These are phyloP conservation scores for Raphanus raphanistrum DNA, from an alignment of 345 rosid species.

Conservation along the genomic window DNA sequence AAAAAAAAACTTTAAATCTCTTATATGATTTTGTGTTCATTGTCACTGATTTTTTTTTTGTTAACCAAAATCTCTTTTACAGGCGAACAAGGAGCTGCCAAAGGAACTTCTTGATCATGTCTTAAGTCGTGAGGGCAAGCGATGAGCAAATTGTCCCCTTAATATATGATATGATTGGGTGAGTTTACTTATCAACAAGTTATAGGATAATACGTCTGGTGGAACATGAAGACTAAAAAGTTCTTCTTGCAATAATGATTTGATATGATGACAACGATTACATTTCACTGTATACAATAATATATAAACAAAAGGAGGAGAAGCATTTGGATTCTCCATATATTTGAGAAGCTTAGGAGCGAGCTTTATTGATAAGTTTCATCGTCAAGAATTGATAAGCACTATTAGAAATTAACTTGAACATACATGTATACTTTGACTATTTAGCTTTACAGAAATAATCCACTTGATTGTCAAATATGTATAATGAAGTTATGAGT, in stretches of 20 bases:
- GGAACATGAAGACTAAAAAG: slow-evolving; percentile 9
- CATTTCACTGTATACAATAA: slow-evolving; percentile 14
- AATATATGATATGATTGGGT: slow-evolving; percentile 5
- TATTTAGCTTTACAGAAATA: background rate
- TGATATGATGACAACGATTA: slow-evolving; percentile 4
- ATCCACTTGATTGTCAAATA: background rate
- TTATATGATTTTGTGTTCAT: background rate
- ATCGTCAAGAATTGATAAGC: background rate
- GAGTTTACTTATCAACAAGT: slow-evolving; percentile 12
- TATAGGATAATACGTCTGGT: slow-evolving; percentile 15
- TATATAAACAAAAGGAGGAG: slow-evolving; percentile 20
- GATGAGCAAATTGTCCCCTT: slow-evolving; percentile 8
- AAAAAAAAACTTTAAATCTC: background rate
- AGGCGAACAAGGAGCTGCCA: slow-evolving; percentile 78
- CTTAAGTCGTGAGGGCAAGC: slow-evolving; percentile 32
- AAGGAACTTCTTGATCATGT: slow-evolving; percentile 64
- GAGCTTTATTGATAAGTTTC: background rate
- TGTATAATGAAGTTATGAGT: background rate
- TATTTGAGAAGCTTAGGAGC: slow-evolving; percentile 15
- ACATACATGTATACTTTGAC: background rate
- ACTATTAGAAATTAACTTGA: background rate
- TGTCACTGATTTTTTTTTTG: background rate
- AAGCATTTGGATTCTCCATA: slow-evolving; percentile 14
- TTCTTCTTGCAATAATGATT: slow-evolving; percentile 20
- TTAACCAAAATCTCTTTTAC: slow-evolving; percentile 19